A percentile compares a stretch with the other conserved stretches of the same genome.
Evolutionary conservation across 306 rosid species (phyloP).

Genomic region (Glycine tomentella): DNA sequence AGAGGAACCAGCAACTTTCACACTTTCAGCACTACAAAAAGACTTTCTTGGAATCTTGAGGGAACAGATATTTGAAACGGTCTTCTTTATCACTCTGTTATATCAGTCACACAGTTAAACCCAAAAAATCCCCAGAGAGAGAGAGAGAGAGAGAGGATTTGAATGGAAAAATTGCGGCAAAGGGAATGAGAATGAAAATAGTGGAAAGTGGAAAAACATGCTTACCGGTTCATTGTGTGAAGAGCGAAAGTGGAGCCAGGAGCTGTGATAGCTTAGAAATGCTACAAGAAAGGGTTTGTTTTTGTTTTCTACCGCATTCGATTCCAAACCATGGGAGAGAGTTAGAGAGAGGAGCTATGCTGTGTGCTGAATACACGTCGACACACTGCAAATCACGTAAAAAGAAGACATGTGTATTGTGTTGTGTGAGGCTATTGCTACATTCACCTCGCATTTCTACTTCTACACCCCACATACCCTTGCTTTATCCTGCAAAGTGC

Average conservation of each 20-base stretch:
- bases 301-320: not conserved
- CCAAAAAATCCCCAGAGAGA: not conserved
- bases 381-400: not conserved
- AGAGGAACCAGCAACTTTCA: slow-evolving; percentile 58
- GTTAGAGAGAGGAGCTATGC: not conserved
- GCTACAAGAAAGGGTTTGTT: not conserved
- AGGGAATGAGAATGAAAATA: not conserved
- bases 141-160: not conserved
- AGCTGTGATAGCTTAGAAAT: not conserved
- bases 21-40: slow-evolving; percentile 52
- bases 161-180: not conserved
- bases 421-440: too few species aligned
- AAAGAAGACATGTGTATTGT: too few species aligned
- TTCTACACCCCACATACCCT: too few species aligned
- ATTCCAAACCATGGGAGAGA: not conserved
- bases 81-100: slow-evolving; percentile 64
- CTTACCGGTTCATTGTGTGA: slow-evolving; percentile 11
- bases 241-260: not conserved
- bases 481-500: too few species aligned
- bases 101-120: slow-evolving; percentile 34
- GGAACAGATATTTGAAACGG: slow-evolving; percentile 49
- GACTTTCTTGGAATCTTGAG: slow-evolving; percentile 50
- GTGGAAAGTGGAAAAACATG: not conserved
- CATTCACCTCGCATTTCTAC: too few species aligned
- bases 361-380: not conserved